Percentiles rank a stretch among this genome's conserved stretches.
Conservation (phyloP, 2,329 filamentous ascomycete genomes). For the Aureobasidium sp. region DNA sequence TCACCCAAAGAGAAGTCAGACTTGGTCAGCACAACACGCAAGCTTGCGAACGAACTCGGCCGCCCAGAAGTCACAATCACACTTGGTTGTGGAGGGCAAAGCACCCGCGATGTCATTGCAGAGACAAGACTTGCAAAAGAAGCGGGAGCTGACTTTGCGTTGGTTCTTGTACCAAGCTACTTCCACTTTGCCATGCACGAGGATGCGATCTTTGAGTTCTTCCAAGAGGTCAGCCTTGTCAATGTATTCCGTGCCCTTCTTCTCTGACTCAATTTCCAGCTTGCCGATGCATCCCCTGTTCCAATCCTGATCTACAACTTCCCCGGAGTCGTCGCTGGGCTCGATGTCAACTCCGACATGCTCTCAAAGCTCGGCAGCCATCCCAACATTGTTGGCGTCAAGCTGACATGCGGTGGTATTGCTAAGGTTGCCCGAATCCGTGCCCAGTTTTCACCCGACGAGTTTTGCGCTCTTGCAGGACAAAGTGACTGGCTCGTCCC, state of each 20-base stretch:
- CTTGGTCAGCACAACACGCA: constrained; percentile 62
- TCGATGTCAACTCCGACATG: constrained; percentile 39
- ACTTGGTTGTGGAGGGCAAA: constrained; percentile 54
- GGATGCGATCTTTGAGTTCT: constrained; percentile 30
- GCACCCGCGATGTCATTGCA: constrained; percentile 36
- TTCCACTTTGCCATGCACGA: constrained; percentile 35
- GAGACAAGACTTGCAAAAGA: constrained; percentile 32
- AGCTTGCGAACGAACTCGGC: constrained; percentile 61
- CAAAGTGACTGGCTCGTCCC: constrained; percentile 46
- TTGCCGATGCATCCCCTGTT: constrained; percentile 50
- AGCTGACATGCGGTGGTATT: constrained; percentile 33
- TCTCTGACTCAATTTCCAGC: constrained; percentile 34
- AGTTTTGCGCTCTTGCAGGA: constrained; percentile 36
- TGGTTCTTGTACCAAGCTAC: constrained; percentile 35
- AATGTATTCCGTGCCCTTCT: background rate
- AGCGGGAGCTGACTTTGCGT: constrained; percentile 33
- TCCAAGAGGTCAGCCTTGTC: constrained; percentile 30
- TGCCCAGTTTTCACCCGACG: constrained; percentile 15
- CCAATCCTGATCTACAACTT: constrained; percentile 44
- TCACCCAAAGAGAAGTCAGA: constrained; percentile 61
- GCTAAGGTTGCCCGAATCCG: constrained; percentile 36
- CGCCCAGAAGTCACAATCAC: constrained; percentile 63
- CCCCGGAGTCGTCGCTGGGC: constrained; percentile 36
- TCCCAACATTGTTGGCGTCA: constrained; percentile 32
- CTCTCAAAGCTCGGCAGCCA: constrained; percentile 31